Percentiles rank a stretch among this genome's conserved stretches.
phyloP scores from a whole-genome alignment of 176 grass and related monocot species.

The Oryza officinalis region DNA sequence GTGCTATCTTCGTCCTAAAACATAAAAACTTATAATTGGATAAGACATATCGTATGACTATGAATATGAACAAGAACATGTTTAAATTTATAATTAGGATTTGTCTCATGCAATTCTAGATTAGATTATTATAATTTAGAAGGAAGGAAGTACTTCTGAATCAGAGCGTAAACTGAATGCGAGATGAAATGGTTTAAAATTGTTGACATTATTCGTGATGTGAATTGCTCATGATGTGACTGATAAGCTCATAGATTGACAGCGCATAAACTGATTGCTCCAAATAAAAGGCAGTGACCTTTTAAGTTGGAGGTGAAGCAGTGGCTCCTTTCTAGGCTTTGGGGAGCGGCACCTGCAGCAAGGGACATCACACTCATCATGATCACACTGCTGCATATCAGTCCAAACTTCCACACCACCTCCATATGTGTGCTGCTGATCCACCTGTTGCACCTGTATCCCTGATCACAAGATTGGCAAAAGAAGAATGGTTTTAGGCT shows the following conservation, averaged over 20 bases:
- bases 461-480: constrained; percentile 42
- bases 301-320: constrained; percentile 55
- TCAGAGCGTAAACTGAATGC: neutral
- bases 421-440: constrained; percentile 31
- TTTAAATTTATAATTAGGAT: no score
- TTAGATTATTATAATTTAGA: no score
- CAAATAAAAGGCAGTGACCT: constrained; percentile 67
- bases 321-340: constrained; percentile 55
- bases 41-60: no score
- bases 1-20: no score
- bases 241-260: constrained; percentile 30
- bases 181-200: constrained; percentile 18
- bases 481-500: constrained; percentile 18
- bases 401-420: constrained; percentile 43
- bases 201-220: constrained; percentile 31
- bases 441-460: constrained; percentile 29
- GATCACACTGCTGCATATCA: constrained; percentile 36
- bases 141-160: no score
- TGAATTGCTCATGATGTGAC: constrained; percentile 44
- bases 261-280: neutral
- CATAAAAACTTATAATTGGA: no score
- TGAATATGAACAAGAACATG: no score
- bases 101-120: no score
- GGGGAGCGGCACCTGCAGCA: constrained; percentile 25
- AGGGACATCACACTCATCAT: constrained; percentile 43